Conservation (phyloP, 2,329 filamentous ascomycete genomes). For the Colletotrichum graminicola region DNA sequence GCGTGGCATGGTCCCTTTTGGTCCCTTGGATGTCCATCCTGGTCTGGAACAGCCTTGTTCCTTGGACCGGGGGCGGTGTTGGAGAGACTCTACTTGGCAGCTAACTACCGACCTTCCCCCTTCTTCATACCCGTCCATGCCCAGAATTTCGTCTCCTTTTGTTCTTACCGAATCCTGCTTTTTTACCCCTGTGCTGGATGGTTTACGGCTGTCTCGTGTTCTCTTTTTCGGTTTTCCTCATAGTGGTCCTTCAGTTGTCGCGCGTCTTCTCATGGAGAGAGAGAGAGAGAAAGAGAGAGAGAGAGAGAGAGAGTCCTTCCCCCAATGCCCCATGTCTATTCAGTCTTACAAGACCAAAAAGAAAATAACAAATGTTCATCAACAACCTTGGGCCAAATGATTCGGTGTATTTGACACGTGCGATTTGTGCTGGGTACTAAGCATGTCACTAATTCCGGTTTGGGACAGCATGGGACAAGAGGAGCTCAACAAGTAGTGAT, state of each 20-base stretch:
- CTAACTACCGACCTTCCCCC: constrained; percentile 37
- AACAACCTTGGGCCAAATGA: constrained; percentile 2
- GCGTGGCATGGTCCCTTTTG: constrained; percentile 51
- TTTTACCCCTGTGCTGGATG: constrained; percentile 41
- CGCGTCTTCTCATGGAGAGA: constrained; percentile 38
- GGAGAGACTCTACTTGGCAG: constrained; percentile 32
- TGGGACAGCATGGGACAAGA: background rate
- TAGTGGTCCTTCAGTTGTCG: constrained; percentile 40
- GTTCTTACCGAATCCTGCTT: constrained; percentile 36
- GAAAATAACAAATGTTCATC: constrained; percentile 44
- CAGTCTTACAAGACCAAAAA: constrained; percentile 41
- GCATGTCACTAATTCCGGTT: background rate
- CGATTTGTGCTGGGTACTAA: background rate
- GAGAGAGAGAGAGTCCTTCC: constrained; percentile 40
- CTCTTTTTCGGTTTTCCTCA: constrained; percentile 42
- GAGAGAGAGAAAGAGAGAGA: constrained; percentile 39
- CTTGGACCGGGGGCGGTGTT: constrained; percentile 12
- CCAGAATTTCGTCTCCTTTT: constrained; percentile 36
- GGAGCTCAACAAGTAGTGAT: background rate
- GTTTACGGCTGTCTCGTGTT: constrained; percentile 43
- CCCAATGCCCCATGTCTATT: constrained; percentile 43
- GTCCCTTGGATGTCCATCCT: constrained; percentile 37
- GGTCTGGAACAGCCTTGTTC: constrained; percentile 22
- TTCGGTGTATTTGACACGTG: background rate
- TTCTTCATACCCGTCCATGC: constrained; percentile 33